Conservation (phyloP, 768 basidiomycete species). For the Rubroboletus satanas region DNA sequence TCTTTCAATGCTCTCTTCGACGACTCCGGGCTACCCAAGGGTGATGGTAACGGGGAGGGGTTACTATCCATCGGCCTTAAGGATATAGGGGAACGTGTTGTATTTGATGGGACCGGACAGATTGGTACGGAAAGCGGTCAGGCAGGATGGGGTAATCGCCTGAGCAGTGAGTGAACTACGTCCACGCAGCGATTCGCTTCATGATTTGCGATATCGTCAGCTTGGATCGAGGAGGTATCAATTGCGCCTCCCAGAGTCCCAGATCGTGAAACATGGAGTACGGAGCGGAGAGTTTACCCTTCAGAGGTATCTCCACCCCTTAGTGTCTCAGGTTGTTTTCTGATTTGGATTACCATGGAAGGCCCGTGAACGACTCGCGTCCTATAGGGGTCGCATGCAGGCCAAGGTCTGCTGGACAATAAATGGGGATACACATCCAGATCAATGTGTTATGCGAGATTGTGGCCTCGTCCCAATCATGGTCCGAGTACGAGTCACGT, state of each 20-base stretch:
- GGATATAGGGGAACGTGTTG: constrained; percentile 88
- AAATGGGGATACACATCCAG: constrained; percentile 55
- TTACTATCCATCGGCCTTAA: constrained; percentile 72
- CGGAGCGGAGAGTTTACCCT: constrained; percentile 79
- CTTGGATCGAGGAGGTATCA: constrained; percentile 85
- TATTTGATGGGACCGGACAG: constrained; percentile 74
- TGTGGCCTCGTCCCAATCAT: constrained; percentile 95
- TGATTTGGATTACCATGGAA: constrained; percentile 29
- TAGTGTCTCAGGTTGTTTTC: not conserved
- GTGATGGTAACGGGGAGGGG: constrained; percentile 76
- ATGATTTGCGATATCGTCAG: constrained; percentile 40
- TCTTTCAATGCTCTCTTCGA: constrained; percentile 97
- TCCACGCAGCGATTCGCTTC: constrained; percentile 6
- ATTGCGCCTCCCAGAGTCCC: constrained; percentile 84
- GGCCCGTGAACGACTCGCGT: constrained; percentile 91
- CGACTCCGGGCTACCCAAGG: constrained; percentile 74
- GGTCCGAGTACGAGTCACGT: constrained; percentile 71
- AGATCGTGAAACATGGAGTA: constrained; percentile 72
- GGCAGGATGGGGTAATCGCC: constrained; percentile 73
- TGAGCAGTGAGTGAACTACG: constrained; percentile 61
- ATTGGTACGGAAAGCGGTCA: constrained; percentile 50
- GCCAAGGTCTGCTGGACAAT: constrained; percentile 84
- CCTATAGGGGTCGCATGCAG: constrained; percentile 88
- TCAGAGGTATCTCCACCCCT: constrained; percentile 59
- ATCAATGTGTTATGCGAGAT: constrained; percentile 69